phyloP scores from a whole-genome alignment of 176 grass and related monocot genomes.

The Ananas comosus region DNA sequence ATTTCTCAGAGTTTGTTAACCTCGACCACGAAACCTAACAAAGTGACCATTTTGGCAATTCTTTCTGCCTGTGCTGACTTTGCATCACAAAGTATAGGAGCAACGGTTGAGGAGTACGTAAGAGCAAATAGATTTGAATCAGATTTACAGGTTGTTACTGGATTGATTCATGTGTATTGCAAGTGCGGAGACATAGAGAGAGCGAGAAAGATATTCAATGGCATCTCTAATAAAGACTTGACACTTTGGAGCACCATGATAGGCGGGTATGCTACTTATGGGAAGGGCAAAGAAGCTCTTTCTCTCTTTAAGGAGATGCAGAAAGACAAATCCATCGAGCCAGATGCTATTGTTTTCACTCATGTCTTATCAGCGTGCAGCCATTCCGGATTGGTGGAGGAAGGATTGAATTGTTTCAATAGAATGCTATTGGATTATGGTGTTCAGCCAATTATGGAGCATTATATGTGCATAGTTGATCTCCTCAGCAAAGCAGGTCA shows the following conservation, averaged over 20 bases:
- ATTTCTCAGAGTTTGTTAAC: constrained; percentile 33
- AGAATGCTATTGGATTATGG: constrained; percentile 36
- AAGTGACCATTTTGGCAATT: constrained; percentile 30
- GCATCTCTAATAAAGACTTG: constrained; percentile 33
- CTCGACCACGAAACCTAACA: constrained; percentile 33
- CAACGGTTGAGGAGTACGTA: constrained; percentile 30
- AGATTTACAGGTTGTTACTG: constrained; percentile 34
- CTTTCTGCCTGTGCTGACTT: constrained; percentile 39
- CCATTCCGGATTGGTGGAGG: constrained; percentile 55
- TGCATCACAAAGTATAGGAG: constrained; percentile 24
- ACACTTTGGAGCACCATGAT: constrained; percentile 66
- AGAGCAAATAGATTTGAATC: constrained; percentile 26
- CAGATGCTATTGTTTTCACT: constrained; percentile 59
- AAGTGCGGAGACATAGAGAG: constrained; percentile 38
- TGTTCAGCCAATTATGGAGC: constrained; percentile 40
- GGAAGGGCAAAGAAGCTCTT: constrained; percentile 38
- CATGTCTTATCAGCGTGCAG: constrained; percentile 49
- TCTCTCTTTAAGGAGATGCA: constrained; percentile 44
- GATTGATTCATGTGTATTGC: constrained; percentile 42
- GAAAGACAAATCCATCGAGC: constrained; percentile 27
- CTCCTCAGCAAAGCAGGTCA: constrained; percentile 48
- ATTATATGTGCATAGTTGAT: constrained; percentile 64
- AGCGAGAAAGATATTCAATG: constrained; percentile 56
- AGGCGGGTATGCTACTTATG: constrained; percentile 50
- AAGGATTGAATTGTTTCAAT: constrained; percentile 41